Conservation (phyloP, 805 yeast genomes). For the Cyberlindnera veronae region DNA sequence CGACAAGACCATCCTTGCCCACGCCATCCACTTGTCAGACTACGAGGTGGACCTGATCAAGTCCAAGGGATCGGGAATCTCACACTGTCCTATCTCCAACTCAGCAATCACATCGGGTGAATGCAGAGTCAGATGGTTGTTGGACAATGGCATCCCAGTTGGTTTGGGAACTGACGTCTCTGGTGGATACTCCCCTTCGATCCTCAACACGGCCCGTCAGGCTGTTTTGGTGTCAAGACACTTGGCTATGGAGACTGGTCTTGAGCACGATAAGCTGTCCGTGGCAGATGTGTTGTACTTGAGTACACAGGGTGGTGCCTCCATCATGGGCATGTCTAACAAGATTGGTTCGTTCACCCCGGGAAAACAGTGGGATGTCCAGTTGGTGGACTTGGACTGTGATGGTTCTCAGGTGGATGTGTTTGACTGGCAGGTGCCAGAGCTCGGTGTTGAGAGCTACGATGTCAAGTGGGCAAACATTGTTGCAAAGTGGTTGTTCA, state of each 20-base stretch:
- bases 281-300: conserved; percentile 71
- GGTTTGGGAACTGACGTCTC: conserved; percentile 80
- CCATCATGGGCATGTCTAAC: conserved; percentile 55
- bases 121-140: conserved; percentile 70
- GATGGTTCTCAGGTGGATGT: conserved; percentile 62
- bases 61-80: conserved; percentile 59
- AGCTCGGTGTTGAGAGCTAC: conserved; percentile 20
- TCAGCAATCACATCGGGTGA: conserved; percentile 88
- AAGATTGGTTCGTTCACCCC: conserved; percentile 65
- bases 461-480: conserved; percentile 48
- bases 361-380: conserved; percentile 85
- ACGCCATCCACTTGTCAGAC: conserved; percentile 72
- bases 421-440: conserved; percentile 68
- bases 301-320: conserved; percentile 90
- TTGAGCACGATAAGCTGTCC: conserved; percentile 48
- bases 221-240: conserved; percentile 72
- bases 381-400: conserved; percentile 61
- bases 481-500: conserved; percentile 85
- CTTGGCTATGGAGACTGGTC: conserved; percentile 52
- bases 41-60: conserved; percentile 60
- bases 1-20: conserved; percentile 77
- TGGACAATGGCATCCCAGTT: conserved; percentile 66
- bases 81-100: conserved; percentile 94
- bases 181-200: conserved; percentile 70
- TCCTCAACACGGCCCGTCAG: conserved; percentile 62